A percentile compares a stretch with the other conserved stretches of the same genome.
phyloP scores from a whole-genome alignment of 768 basidiomycete species.

The Pleurotus pulmonarius region DNA sequence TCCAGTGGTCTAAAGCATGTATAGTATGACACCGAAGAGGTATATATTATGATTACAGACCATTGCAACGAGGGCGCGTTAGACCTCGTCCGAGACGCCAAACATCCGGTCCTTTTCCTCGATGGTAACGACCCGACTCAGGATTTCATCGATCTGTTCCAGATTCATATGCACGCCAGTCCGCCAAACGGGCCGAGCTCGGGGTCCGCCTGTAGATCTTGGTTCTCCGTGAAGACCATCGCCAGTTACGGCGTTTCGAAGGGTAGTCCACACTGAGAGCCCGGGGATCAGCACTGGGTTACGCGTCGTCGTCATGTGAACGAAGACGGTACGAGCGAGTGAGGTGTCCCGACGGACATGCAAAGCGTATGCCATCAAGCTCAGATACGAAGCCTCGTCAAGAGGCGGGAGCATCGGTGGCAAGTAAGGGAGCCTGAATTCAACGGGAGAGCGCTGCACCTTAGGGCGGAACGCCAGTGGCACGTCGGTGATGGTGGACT shows the following conservation, averaged over 20 bases:
- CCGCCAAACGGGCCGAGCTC: background rate
- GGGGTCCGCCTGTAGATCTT: background rate
- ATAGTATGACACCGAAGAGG: background rate
- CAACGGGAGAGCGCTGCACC: background rate
- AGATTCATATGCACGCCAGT: background rate
- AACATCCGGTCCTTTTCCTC: background rate
- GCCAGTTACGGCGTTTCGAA: background rate
- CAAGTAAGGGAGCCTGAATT: background rate
- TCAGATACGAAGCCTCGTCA: background rate
- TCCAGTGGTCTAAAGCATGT: slow-evolving; percentile 16
- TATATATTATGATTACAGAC: too few relatives aligned
- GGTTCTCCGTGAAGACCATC: background rate
- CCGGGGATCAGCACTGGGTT: background rate
- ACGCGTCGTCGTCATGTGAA: background rate
- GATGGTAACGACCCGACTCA: background rate
- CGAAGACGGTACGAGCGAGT: slow-evolving; percentile 2
- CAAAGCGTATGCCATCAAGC: background rate
- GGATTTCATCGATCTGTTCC: background rate
- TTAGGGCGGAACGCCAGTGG: background rate
- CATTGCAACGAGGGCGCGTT: background rate
- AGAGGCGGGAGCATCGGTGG: slow-evolving; percentile 1
- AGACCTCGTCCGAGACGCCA: background rate
- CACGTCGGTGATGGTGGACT: background rate
- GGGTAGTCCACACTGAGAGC: background rate
- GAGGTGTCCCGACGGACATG: background rate